phyloP scores from a whole-genome alignment of 768 basidiomycete genomes.

The Gloeopeniophorella convolvens region DNA sequence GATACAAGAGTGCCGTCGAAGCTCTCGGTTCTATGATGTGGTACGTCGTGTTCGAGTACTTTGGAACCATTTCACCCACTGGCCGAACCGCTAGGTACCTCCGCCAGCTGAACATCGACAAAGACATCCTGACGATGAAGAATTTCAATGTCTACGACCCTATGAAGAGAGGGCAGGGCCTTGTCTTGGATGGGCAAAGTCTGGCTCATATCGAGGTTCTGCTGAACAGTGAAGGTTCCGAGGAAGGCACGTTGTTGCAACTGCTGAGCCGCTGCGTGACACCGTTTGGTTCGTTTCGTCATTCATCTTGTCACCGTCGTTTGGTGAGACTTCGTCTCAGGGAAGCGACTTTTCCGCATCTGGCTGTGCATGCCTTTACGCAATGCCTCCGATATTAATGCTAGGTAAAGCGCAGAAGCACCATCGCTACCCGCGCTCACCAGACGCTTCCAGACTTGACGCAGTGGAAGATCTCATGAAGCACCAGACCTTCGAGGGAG shows the following conservation, averaged over 20 bases:
- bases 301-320: not conserved
- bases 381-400: conserved; percentile 78
- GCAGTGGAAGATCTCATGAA: conserved; percentile 89
- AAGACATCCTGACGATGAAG: conserved; percentile 89
- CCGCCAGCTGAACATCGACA: conserved; percentile 90
- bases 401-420: conserved; percentile 59
- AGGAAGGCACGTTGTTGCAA: conserved; percentile 83
- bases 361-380: conserved; percentile 94
- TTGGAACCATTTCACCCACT: not conserved
- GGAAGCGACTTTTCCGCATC: conserved; percentile 91
- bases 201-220: conserved; percentile 92
- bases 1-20: conserved; percentile 62
- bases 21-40: conserved; percentile 91
- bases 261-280: conserved; percentile 81
- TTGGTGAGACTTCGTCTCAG: conserved; percentile 30
- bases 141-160: conserved; percentile 99
- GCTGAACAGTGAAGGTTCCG: conserved; percentile 88
- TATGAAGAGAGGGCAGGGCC: conserved; percentile 79
- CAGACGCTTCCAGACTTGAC: conserved; percentile 68
- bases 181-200: conserved; percentile 91
- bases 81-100: conserved; percentile 48
- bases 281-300: conserved; percentile 65
- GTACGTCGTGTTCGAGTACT: conserved; percentile 35
- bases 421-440: too few species aligned
- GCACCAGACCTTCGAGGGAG: conserved; percentile 67